Percentiles rank a stretch among this genome's conserved stretches.
phyloP scores from a whole-genome alignment of 208 protist genomes.

The Trypanosomatidae sp. region DNA sequence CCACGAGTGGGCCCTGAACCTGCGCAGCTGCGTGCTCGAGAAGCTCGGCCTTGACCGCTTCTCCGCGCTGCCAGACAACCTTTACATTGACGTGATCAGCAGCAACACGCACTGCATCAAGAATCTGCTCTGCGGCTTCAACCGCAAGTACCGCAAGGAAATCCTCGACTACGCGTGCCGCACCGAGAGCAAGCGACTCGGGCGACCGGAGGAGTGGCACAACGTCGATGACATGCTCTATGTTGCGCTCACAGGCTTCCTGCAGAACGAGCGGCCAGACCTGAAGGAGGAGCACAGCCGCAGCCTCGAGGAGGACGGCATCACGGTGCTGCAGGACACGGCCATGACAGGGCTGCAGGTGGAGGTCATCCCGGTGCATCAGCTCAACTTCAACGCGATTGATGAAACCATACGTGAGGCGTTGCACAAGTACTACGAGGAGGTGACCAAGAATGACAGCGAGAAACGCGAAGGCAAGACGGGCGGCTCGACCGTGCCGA shows the following conservation, averaged over 20 bases:
- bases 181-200: slow-evolving; percentile 45
- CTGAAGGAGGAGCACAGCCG: slow-evolving; percentile 70
- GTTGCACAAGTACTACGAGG: slow-evolving; percentile 20
- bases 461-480: slow-evolving; percentile 10
- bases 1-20: slow-evolving; percentile 85
- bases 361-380: slow-evolving; percentile 76
- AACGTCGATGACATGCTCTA: slow-evolving; percentile 81
- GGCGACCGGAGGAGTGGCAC: slow-evolving; percentile 56
- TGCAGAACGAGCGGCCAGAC: slow-evolving; percentile 60
- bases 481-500: slow-evolving; percentile 7
- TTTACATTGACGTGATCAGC: slow-evolving; percentile 86
- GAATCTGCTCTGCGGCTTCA: slow-evolving; percentile 83
- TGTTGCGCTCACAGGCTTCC: slow-evolving; percentile 45
- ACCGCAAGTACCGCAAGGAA: slow-evolving; percentile 68
- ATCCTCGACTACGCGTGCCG: slow-evolving; percentile 50
- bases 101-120: slow-evolving; percentile 93
- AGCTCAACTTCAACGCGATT: slow-evolving; percentile 60
- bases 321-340: slow-evolving; percentile 77
- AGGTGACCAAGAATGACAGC: slow-evolving; percentile 3
- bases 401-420: too few relatives aligned
- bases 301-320: slow-evolving; percentile 62
- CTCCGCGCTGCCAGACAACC: slow-evolving; percentile 54
- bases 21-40: slow-evolving; percentile 65
- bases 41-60: slow-evolving; percentile 66
- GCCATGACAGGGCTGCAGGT: slow-evolving; percentile 89